phyloP scores from a whole-genome alignment of 495 filamentous ascomycete species.

The Annulohypoxylon bovei region DNA sequence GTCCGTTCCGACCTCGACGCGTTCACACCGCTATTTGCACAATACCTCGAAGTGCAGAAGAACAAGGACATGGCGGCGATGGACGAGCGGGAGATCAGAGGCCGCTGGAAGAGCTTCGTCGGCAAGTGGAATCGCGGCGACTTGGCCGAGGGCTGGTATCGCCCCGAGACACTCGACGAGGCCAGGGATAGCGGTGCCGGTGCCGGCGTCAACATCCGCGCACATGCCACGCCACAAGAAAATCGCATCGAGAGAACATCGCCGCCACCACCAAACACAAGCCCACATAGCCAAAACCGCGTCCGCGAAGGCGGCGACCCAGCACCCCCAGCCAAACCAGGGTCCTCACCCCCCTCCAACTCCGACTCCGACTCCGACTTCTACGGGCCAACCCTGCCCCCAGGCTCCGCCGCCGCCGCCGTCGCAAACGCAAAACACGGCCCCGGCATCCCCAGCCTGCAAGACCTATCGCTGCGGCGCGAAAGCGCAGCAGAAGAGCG shows the following conservation, averaged over 20 bases:
- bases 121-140: conserved; percentile 95
- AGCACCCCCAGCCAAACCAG: conserved; percentile 64
- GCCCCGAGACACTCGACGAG: conserved; percentile 69
- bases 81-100: conserved; percentile 73
- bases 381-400: conserved; percentile 77
- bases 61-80: conserved; percentile 70
- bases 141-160: conserved; percentile 94
- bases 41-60: conserved; percentile 94
- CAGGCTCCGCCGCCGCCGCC: conserved; percentile 19
- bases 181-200: conserved; percentile 46
- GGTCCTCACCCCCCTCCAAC: no score
- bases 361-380: conserved; percentile 64
- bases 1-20: conserved; percentile 68
- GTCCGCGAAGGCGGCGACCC: conserved; percentile 41
- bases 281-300: neutral
- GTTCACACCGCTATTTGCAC: conserved; percentile 78
- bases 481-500: conserved; percentile 64
- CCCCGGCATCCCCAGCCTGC: conserved; percentile 75
- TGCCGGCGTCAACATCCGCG: neutral
- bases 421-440: conserved; percentile 56
- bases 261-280: neutral
- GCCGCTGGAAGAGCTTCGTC: conserved; percentile 93
- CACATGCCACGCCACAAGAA: neutral
- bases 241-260: neutral
- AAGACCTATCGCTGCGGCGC: conserved; percentile 76